Conservation (phyloP, 2,329 filamentous ascomycete species). For the Ascomycota sp. region DNA sequence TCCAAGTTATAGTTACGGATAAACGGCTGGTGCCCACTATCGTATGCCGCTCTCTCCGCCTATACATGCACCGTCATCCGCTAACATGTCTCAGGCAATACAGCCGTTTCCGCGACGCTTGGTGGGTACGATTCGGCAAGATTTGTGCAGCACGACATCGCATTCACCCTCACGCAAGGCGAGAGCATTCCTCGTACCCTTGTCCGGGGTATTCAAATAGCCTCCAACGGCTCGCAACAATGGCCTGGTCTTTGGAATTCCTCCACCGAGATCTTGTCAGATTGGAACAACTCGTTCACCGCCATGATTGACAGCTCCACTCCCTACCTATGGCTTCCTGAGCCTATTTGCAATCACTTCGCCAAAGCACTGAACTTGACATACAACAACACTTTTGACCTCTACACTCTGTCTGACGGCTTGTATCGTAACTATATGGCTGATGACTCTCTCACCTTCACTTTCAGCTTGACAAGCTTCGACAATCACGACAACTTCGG, state of each 20-base stretch:
- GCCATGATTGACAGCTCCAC: conserved; percentile 41
- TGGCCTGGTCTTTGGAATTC: conserved; percentile 17
- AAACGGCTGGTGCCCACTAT: conserved; percentile 54
- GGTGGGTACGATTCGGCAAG: conserved; percentile 47
- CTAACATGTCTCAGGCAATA: conserved; percentile 9
- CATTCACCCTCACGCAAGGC: conserved; percentile 32
- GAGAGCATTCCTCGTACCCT: conserved; percentile 34
- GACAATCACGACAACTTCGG: conserved; percentile 31
- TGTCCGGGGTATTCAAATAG: conserved; percentile 32
- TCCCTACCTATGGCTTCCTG: conserved; percentile 40
- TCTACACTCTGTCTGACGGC: conserved; percentile 40
- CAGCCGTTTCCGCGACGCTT: conserved; percentile 37
- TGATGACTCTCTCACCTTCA: conserved; percentile 26
- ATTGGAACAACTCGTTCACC: conserved; percentile 23
- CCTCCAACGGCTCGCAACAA: conserved; percentile 10
- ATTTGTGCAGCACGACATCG: conserved; percentile 35
- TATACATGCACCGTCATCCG: background rate
- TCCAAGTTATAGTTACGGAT: conserved; percentile 52
- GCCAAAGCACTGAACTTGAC: conserved; percentile 39
- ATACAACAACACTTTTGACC: conserved; percentile 37
- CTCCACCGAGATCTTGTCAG: conserved; percentile 15
- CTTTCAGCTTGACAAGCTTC: conserved; percentile 31
- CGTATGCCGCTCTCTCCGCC: conserved; percentile 18
- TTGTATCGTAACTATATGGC: conserved; percentile 25
- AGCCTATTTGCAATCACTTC: conserved; percentile 37